Evolutionary conservation across 208 protist genomes (phyloP).

Genomic region (Phytomonas sp.): DNA sequence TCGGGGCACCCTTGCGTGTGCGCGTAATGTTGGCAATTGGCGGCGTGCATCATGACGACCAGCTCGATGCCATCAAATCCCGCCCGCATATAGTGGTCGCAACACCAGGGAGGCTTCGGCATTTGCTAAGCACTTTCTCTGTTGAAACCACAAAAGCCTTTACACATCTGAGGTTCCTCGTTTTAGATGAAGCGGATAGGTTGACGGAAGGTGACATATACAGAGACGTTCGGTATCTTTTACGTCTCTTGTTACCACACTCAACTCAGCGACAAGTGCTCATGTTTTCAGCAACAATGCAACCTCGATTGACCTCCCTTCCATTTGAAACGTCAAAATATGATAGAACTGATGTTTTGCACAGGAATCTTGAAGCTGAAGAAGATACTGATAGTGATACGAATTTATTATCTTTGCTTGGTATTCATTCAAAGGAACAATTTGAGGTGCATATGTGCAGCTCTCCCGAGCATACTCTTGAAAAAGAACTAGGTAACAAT

Average conservation of each 20-base stretch:
- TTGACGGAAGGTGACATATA: conserved; percentile 71
- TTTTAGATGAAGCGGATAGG: conserved; percentile 83
- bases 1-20: conserved; percentile 66
- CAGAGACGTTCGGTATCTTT: conserved; percentile 34
- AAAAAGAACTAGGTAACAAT: neutral
- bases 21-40: conserved; percentile 67
- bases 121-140: conserved; percentile 41
- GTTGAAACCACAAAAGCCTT: conserved; percentile 52
- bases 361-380: neutral
- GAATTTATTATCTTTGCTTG: neutral
- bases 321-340: neutral
- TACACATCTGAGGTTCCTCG: conserved; percentile 62
- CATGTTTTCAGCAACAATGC: conserved; percentile 75
- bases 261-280: conserved; percentile 36
- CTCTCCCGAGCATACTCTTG: neutral
- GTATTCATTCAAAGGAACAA: neutral
- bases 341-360: neutral
- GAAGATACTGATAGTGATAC: neutral
- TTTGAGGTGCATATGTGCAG: neutral
- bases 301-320: conserved; percentile 16
- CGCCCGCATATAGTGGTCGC: conserved; percentile 80
- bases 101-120: conserved; percentile 64
- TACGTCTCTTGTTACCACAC: conserved; percentile 27
- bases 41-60: conserved; percentile 63
- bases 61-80: conserved; percentile 62